Evolutionary conservation across 2,329 filamentous ascomycete genomes (phyloP).

Genomic region (Aspergillus jensenii): DNA sequence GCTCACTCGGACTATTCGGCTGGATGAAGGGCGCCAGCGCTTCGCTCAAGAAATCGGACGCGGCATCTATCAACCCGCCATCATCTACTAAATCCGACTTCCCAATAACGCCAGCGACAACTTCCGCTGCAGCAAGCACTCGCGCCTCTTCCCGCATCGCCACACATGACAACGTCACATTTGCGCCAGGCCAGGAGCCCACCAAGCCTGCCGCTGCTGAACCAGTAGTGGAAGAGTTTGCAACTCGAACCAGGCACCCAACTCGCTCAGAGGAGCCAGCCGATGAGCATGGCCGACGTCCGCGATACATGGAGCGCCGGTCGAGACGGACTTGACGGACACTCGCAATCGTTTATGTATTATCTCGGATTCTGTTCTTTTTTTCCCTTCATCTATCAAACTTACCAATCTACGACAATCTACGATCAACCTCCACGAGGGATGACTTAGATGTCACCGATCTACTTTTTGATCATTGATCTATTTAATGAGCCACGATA

Average conservation of each 20-base stretch:
- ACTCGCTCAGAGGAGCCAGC: slow-evolving; percentile 9
- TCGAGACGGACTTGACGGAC: slow-evolving; percentile 21
- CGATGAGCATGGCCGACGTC: slow-evolving; percentile 23
- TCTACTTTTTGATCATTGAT: not conserved
- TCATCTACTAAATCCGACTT: not conserved
- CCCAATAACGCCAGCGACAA: not conserved
- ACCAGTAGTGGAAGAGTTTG: slow-evolving; percentile 15
- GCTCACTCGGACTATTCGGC: slow-evolving; percentile 38
- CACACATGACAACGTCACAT: slow-evolving; percentile 14
- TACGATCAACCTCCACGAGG: not conserved
- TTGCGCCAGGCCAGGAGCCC: slow-evolving; percentile 5
- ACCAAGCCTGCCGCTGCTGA: not conserved
- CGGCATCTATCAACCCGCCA: not conserved
- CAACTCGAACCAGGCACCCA: slow-evolving; percentile 14
- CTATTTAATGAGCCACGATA: slow-evolving; percentile 17
- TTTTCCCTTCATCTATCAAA: not conserved
- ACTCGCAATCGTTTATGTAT: not conserved
- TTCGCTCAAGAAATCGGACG: slow-evolving; percentile 21
- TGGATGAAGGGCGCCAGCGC: slow-evolving; percentile 39
- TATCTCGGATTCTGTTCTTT: not conserved
- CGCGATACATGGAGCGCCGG: slow-evolving; percentile 33
- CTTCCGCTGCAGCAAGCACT: not conserved
- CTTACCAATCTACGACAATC: not conserved
- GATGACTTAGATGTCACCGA: not conserved
- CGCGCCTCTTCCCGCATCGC: slow-evolving; percentile 15